Conservation (phyloP, 768 basidiomycete species). For the Suillus variegatus region DNA sequence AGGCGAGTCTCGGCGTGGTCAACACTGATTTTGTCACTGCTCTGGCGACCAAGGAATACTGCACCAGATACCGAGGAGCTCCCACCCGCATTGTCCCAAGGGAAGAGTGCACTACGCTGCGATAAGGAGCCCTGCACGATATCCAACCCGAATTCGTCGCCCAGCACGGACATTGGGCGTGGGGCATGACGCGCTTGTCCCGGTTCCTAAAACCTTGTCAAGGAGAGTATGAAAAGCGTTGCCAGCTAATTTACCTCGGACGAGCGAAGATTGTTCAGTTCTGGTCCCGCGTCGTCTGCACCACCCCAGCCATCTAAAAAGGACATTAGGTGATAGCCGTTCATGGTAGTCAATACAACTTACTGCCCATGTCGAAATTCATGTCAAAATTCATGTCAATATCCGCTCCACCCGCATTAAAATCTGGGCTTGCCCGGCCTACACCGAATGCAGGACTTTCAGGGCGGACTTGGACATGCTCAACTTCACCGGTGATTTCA, state of each 20-base stretch:
- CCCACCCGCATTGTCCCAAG: conserved; percentile 80
- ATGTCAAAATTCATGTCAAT: conserved; percentile 22
- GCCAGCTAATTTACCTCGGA: conserved; percentile 56
- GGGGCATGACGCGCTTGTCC: conserved; percentile 81
- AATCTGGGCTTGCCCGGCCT: neutral
- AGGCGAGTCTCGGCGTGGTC: conserved; percentile 55
- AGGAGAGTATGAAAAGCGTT: conserved; percentile 1
- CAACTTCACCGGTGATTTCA: neutral
- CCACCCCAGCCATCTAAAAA: conserved; percentile 24
- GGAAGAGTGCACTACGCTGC: conserved; percentile 72
- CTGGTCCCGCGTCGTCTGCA: conserved; percentile 17
- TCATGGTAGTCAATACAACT: neutral
- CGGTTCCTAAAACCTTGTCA: conserved; percentile 60
- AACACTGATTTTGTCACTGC: conserved; percentile 48
- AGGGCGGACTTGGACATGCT: neutral
- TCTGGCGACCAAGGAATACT: conserved; percentile 32
- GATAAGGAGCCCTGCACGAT: conserved; percentile 46
- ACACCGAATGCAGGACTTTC: neutral
- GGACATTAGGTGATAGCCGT: neutral
- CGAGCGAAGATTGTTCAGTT: conserved; percentile 40
- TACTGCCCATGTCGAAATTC: conserved; percentile 26
- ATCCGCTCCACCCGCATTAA: conserved; percentile 19
- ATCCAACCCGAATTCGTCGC: conserved; percentile 51
- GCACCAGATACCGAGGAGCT: conserved; percentile 54
- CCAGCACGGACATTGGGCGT: conserved; percentile 51